A percentile compares a stretch with the other conserved stretches of the same genome.
These are phyloP conservation scores for Thielaviopsis populi DNA, from an alignment of 2,329 filamentous ascomycete genomes.

Conservation along the genomic window DNA sequence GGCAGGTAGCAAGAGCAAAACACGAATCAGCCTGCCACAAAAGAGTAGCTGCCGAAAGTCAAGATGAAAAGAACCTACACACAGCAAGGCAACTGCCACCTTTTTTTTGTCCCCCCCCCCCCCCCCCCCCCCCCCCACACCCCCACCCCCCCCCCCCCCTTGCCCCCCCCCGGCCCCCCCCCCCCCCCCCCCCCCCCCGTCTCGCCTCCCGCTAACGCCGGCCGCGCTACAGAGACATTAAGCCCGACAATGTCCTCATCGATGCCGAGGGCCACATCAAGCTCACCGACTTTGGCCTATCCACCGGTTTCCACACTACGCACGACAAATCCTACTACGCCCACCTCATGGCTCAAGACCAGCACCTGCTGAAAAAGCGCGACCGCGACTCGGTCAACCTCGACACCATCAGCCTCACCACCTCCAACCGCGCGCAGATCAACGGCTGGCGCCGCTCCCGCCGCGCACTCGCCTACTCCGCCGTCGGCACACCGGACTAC, in stretches of 20 bases:
- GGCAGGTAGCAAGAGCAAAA: too few species aligned
- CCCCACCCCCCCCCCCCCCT: background rate
- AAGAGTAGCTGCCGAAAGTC: too few species aligned
- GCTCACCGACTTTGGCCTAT: slow-evolving; percentile 93
- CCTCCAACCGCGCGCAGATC: slow-evolving; percentile 93
- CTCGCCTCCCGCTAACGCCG: background rate
- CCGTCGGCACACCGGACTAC: slow-evolving; percentile 94
- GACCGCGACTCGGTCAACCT: slow-evolving; percentile 91
- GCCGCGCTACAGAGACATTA: slow-evolving; percentile 61
- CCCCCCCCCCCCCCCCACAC: background rate
- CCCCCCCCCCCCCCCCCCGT: background rate
- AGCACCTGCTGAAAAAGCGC: slow-evolving; percentile 48
- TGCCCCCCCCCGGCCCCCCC: background rate
- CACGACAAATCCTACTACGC: slow-evolving; percentile 99
- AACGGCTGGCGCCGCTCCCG: slow-evolving; percentile 98
- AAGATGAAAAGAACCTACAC: background rate
- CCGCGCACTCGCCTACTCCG: slow-evolving; percentile 92
- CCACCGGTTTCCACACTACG: slow-evolving; percentile 92
- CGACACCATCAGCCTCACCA: slow-evolving; percentile 94
- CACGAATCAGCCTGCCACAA: too few species aligned
- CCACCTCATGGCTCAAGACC: slow-evolving; percentile 66
- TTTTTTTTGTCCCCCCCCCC: background rate
- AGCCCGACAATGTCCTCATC: slow-evolving; percentile 94
- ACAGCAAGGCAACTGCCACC: background rate
- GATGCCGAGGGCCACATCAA: slow-evolving; percentile 95